These are phyloP conservation scores for Omphalea diandra DNA, from an alignment of 441 rosid species.

Conservation along the genomic window DNA sequence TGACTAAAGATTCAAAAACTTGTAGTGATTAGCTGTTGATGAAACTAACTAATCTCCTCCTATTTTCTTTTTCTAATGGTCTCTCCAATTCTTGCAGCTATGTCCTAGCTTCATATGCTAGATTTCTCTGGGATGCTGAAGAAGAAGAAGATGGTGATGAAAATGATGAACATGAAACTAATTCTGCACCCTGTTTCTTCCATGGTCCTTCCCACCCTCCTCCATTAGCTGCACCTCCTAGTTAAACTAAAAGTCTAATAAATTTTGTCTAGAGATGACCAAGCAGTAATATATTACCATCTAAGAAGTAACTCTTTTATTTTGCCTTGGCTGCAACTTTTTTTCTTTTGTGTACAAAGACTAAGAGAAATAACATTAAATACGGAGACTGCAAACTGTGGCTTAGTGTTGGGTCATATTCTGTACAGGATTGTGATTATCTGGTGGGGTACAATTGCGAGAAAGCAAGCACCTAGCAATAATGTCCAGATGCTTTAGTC, in stretches of 20 bases:
- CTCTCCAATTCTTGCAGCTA: conserved; percentile 37
- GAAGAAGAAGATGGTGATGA: conserved; percentile 39
- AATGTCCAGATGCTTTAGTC: too few relatives aligned
- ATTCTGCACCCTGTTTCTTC: conserved; percentile 24
- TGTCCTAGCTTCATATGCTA: conserved; percentile 66
- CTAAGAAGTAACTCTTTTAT: not conserved
- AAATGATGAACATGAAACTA: conserved; percentile 8
- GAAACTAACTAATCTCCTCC: not conserved
- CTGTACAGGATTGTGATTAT: too few relatives aligned
- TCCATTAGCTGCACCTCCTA: conserved; percentile 35
- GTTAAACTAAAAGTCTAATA: too few relatives aligned
- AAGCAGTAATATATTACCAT: not conserved
- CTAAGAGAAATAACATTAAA: too few relatives aligned
- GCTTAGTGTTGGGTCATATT: too few relatives aligned
- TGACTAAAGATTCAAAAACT: too few relatives aligned
- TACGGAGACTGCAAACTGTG: too few relatives aligned
- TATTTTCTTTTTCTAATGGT: not conserved
- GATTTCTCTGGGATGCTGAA: conserved; percentile 62
- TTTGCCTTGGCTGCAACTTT: not conserved
- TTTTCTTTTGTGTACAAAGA: too few relatives aligned
- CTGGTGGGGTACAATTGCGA: too few relatives aligned
- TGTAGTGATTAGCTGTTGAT: too few relatives aligned
- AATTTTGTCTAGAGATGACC: not conserved
- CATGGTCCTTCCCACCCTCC: conserved; percentile 24
- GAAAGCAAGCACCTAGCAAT: too few relatives aligned